A percentile compares a stretch with the other conserved stretches of the same genome.
phyloP scores from a whole-genome alignment of 2,329 filamentous ascomycete genomes.

The Pyricularia sp. region DNA sequence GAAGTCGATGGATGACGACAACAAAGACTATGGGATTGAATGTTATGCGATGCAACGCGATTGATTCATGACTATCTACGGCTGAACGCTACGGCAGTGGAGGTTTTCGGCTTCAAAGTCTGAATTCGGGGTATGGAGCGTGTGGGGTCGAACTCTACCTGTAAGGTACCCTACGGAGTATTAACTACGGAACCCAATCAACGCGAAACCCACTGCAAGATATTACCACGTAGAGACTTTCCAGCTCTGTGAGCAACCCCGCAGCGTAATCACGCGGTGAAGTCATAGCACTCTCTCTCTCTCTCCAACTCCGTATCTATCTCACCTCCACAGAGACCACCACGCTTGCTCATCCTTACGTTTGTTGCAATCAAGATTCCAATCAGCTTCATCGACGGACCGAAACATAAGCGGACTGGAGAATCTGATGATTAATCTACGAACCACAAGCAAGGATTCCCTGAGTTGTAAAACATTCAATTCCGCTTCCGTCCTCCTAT shows the following conservation, averaged over 20 bases:
- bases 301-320: too few relatives aligned
- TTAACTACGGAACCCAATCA: neutral
- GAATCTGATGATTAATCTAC: neutral
- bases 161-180: too few relatives aligned
- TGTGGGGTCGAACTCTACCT: neutral
- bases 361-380: neutral
- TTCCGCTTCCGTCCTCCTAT: neutral
- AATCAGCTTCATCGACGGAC: neutral
- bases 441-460: neutral
- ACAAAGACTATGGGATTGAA: neutral
- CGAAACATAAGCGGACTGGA: neutral
- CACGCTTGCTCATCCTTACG: neutral
- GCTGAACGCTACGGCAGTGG: too few relatives aligned
- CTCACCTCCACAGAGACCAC: neutral
- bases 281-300: too few relatives aligned
- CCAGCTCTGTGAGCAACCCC: too few relatives aligned
- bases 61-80: neutral
- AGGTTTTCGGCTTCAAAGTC: neutral
- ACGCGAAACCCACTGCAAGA: neutral
- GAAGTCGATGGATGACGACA: neutral
- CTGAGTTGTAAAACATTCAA: neutral
- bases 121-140: neutral
- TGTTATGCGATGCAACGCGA: neutral
- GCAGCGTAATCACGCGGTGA: too few relatives aligned
- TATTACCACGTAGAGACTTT: neutral